Evolutionary conservation across 306 rosid species (phyloP), one percentile per base, ranked within the genome.

Genomic region (Abrus pulchellus): DNA sequence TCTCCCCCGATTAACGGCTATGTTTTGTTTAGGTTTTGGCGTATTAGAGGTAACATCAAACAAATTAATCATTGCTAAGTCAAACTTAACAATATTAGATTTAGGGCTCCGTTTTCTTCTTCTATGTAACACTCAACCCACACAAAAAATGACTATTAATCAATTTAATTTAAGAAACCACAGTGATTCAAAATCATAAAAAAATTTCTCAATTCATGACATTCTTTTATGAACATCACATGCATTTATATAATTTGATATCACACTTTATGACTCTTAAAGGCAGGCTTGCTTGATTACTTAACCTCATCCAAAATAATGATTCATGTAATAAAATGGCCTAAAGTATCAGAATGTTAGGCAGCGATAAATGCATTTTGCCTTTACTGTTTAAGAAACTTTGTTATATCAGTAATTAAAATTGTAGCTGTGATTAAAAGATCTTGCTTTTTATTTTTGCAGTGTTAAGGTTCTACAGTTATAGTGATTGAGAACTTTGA

Each of bases 1-100:
- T 83, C 72, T 81, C 75, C 83, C 48, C 76, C 49, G 70, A 45
- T 75, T 62, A 41, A 50, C 50, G 87, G 49, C 72, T 36, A 44
- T 4, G 56, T 55, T 56, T 68, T 32, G n/a, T 20, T 30, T 43
- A 5, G 4, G 50, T 53, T 79, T 70, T 38, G 77, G 54, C 43
- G 12, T 64, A 69, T 70, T 70, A 59, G 59, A 49, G 44, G 53
- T 57, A 57, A 11, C 41, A 36, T 80, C 64, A 28, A 56, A 33
- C 14, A 34, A 36, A 44, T 43, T 55, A 6, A 70, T 47, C 38
- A 79, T 69, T 11, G 11, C 3, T 6, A 80, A 27, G 83, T 80
- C 78, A 70, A 80, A 47, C 30, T 20, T 48, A 41, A 30, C n/a
- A 72, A 43, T 43, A 49, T 14, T 63, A 14, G 11, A 3, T 33